These are phyloP conservation scores for Aspergillus sp. DNA, from an alignment of 2,329 filamentous ascomycete species.

Conservation along the genomic window DNA sequence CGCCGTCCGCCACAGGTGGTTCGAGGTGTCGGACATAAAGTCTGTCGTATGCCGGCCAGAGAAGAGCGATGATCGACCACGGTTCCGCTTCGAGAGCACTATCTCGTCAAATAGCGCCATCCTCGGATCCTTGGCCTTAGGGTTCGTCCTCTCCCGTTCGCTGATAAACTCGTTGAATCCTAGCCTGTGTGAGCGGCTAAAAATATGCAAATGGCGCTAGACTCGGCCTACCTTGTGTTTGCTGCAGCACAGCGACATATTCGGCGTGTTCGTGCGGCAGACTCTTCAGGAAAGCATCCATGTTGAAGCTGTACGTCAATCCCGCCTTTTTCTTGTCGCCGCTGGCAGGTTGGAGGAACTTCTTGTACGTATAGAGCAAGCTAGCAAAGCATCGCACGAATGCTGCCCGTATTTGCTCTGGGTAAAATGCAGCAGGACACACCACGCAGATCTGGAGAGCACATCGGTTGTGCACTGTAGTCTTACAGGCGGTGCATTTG, in stretches of 20 bases:
- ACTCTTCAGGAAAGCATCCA: conserved; percentile 56
- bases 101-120: conserved; percentile 57
- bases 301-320: conserved; percentile 55
- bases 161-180: conserved; percentile 57
- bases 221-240: conserved; percentile 48
- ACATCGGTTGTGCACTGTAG: conserved; percentile 50
- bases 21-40: conserved; percentile 53
- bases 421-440: conserved; percentile 57
- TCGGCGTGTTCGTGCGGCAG: conserved; percentile 55
- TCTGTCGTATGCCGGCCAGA: conserved; percentile 40
- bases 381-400: conserved; percentile 62
- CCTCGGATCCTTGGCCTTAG: conserved; percentile 43
- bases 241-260: conserved; percentile 53
- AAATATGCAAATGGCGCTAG: neutral
- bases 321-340: conserved; percentile 55
- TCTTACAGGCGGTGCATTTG: conserved; percentile 39
- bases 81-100: conserved; percentile 54
- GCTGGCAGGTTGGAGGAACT: conserved; percentile 50
- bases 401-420: conserved; percentile 57
- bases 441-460: conserved; percentile 52
- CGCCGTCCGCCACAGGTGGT: conserved; percentile 56
- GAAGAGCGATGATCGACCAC: conserved; percentile 50
- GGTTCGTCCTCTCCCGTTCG: conserved; percentile 48
- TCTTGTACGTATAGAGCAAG: conserved; percentile 59
- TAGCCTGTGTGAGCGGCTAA: conserved; percentile 15